Evolutionary conservation across 1,139 yeast genomes (phyloP), one percentile per base, ranked within the genome.

Genomic region (Sugiyamaella grinbergsii): DNA sequence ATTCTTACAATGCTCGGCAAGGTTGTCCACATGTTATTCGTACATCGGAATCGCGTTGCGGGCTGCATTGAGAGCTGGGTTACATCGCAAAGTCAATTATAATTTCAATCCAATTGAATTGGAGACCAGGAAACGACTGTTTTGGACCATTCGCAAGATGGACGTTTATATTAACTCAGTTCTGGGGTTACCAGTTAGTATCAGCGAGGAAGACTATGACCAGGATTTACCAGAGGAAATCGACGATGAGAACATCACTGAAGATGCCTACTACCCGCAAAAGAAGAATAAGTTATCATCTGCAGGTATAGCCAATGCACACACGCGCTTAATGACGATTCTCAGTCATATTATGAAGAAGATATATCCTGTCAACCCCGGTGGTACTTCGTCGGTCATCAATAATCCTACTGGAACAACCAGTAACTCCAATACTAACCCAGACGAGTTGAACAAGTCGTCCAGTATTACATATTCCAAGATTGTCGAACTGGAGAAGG

Each of bases 1-100:
- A 60, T 90, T 89, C 65, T 72, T 90, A 50, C 96, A 90, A 69
- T 89, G 96, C 65, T 85, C 95, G 2, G 96, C 96, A 0, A 76
- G 96, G 55, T 73, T 91, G 52, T 85, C 95, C 0, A 88, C 96
- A 0, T 90, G 97, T 68, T 90, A 90, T 66, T 83, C 95, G 0
- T 90, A 88, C 66, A 86, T 89, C 58, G 96, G 97, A n/a, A 85
- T 88, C 47, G 97, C 96, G 0, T 71, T 90, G 61, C 75, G 97
- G 64, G 84, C 93, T 47, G 95, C 95, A 0, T 71, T 90, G 47
- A 78, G 94, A 58, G 94, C 89, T 63, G 98, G 98, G 0, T 73
- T 88, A 31, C 98, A 90, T 67, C 75, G 97, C 58, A 83, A 84
- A 61, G 74, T 86, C 44, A 75, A 80, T 26, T 79, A 77, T 62